A percentile compares a stretch with the other conserved stretches of the same genome.
These are phyloP conservation scores for Phytophthora multivora DNA, from an alignment of 352 stramenopile genomes.

Conservation along the genomic window DNA sequence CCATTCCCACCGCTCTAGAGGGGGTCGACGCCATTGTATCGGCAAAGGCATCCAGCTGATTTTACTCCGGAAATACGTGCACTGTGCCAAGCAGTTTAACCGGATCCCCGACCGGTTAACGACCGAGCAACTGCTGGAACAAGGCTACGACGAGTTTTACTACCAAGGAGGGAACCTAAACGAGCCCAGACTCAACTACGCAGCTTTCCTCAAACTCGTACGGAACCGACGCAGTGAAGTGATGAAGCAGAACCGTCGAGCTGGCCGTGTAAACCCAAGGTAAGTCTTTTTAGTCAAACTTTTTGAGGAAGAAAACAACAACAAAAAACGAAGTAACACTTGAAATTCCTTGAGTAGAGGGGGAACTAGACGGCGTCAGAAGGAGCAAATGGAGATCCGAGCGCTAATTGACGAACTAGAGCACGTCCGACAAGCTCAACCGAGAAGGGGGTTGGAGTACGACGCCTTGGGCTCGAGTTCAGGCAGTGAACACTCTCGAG, in stretches of 20 bases:
- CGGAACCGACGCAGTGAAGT: slow-evolving; percentile 68
- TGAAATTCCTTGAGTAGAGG: slow-evolving; percentile 16
- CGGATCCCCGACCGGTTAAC: slow-evolving; percentile 47
- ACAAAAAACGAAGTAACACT: slow-evolving; percentile 3
- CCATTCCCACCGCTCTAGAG: slow-evolving; percentile 7
- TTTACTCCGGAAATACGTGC: slow-evolving; percentile 65
- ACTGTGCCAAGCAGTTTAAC: slow-evolving; percentile 54
- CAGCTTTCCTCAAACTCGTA: slow-evolving; percentile 69
- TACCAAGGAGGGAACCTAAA: slow-evolving; percentile 62
- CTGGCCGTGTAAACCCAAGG: slow-evolving; percentile 17
- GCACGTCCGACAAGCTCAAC: slow-evolving; percentile 41
- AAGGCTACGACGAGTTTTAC: slow-evolving; percentile 76
- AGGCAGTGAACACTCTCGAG: slow-evolving; percentile 19
- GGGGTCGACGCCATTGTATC: slow-evolving; percentile 48
- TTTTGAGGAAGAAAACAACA: slow-evolving; percentile 8
- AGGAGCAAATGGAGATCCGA: slow-evolving; percentile 63
- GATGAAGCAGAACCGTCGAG: slow-evolving; percentile 26
- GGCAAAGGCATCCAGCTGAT: slow-evolving; percentile 64
- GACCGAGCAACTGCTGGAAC: slow-evolving; percentile 68
- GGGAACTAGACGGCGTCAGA: slow-evolving; percentile 33
- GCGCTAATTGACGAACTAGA: slow-evolving; percentile 63
- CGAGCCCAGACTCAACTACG: slow-evolving; percentile 60
- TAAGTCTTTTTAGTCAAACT: slow-evolving; percentile 7
- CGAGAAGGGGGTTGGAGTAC: slow-evolving; percentile 24
- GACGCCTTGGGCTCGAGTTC: slow-evolving; percentile 20